Percentiles rank a stretch among this genome's conserved stretches.
These are phyloP conservation scores for Paraglomus occultum DNA, from an alignment of 192 early-diverging fungal species.

Conservation along the genomic window DNA sequence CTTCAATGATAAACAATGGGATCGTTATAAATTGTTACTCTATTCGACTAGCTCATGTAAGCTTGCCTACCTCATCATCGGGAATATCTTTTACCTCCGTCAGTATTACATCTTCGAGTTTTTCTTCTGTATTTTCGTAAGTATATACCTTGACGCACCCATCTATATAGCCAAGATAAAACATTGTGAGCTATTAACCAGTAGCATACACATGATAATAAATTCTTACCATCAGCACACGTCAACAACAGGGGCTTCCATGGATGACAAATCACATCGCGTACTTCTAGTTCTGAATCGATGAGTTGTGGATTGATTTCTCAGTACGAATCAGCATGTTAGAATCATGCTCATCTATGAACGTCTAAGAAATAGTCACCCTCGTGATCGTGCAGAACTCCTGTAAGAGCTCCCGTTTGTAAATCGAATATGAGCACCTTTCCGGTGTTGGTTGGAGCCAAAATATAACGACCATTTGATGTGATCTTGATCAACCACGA, in stretches of 20 bases:
- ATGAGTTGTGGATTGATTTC: background rate
- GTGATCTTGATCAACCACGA: constrained; percentile 93
- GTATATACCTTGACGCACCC: constrained; percentile 66
- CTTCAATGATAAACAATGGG: background rate
- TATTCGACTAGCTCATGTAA: no score
- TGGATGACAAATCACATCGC: constrained; percentile 90
- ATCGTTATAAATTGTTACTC: no score
- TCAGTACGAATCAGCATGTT: background rate
- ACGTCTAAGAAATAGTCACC: constrained; percentile 37
- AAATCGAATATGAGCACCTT: constrained; percentile 84
- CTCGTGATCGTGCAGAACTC: constrained; percentile 84
- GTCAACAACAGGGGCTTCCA: constrained; percentile 76
- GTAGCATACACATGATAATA: constrained; percentile 1
- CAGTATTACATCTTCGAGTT: background rate
- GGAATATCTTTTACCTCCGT: background rate
- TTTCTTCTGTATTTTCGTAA: constrained; percentile 36
- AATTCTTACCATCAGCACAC: constrained; percentile 72
- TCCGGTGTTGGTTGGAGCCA: constrained; percentile 87
- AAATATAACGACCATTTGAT: constrained; percentile 84
- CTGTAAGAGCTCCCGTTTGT: constrained; percentile 70
- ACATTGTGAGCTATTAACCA: background rate
- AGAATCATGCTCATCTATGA: background rate
- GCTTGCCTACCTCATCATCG: background rate
- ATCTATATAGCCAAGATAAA: constrained; percentile 41
- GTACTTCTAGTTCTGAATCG: constrained; percentile 75